Conservation (phyloP, 2,329 filamentous ascomycete species). For the Ophiostoma pallidulum region DNA sequence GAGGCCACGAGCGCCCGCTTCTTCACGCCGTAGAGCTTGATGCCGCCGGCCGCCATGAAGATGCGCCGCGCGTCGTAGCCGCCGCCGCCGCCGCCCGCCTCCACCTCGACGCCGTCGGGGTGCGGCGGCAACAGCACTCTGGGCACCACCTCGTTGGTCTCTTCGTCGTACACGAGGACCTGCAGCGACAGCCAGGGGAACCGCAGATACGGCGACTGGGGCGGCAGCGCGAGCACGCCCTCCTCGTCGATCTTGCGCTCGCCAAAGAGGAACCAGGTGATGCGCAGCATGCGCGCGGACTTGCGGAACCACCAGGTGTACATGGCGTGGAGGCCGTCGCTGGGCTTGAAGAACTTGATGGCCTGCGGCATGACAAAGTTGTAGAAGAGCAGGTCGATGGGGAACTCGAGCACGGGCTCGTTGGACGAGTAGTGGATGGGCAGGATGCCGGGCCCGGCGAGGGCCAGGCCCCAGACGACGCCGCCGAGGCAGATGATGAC, state of each 20-base stretch:
- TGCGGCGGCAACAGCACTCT: constrained; percentile 41
- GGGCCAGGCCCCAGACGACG: constrained; percentile 83
- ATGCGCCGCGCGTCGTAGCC: neutral
- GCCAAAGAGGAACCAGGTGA: constrained; percentile 90
- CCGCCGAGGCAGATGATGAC: constrained; percentile 90
- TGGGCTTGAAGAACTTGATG: constrained; percentile 74
- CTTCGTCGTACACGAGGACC: constrained; percentile 33
- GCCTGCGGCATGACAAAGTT: constrained; percentile 91
- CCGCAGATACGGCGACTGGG: constrained; percentile 23
- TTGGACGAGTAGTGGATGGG: constrained; percentile 92
- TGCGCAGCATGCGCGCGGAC: constrained; percentile 67
- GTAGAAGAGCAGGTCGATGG: constrained; percentile 88
- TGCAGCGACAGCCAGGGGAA: constrained; percentile 32
- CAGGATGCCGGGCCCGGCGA: constrained; percentile 59
- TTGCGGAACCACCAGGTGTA: constrained; percentile 95
- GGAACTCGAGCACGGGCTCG: constrained; percentile 87
- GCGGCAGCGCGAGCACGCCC: constrained; percentile 47
- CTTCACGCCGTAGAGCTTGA: constrained; percentile 23
- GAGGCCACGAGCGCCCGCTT: constrained; percentile 39
- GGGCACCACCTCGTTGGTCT: constrained; percentile 36
- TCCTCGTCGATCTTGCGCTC: constrained; percentile 76
- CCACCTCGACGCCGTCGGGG: neutral
- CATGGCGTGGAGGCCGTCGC: constrained; percentile 71
- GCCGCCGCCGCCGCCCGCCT: neutral
- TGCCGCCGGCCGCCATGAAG: constrained; percentile 26